Evolutionary conservation across 139 green algal genomes (phyloP).

Genomic region (Choricystis sp.): DNA sequence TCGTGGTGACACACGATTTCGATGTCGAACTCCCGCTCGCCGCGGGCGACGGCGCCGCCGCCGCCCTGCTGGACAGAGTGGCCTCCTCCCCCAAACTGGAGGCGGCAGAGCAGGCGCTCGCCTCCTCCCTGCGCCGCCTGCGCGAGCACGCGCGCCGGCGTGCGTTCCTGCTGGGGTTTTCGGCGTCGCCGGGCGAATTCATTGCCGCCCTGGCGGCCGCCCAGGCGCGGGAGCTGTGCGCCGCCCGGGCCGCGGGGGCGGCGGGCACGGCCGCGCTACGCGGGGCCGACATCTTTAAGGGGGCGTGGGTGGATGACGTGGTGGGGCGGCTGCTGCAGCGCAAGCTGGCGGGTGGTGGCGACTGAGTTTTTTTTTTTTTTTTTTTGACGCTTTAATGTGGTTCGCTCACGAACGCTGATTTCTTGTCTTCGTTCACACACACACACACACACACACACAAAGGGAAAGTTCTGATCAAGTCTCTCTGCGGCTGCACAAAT

Average conservation of each 20-base stretch:
- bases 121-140: background rate
- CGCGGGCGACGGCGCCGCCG: background rate
- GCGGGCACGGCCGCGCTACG: background rate
- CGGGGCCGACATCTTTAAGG: slow-evolving; percentile 24
- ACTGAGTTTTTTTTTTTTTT: no score
- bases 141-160: slow-evolving; percentile 36
- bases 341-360: background rate
- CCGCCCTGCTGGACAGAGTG: background rate
- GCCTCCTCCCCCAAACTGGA: background rate
- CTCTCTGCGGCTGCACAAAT: no score
- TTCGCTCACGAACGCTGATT: no score
- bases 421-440: no score
- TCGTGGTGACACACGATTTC: no score
- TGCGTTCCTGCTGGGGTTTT: slow-evolving; percentile 46
- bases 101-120: background rate
- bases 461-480: no score
- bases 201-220: slow-evolving; percentile 43
- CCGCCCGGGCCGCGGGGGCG: slow-evolving; percentile 7
- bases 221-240: slow-evolving; percentile 20
- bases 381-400: no score
- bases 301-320: slow-evolving; percentile 54
- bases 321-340: slow-evolving; percentile 37
- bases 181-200: slow-evolving; percentile 45
- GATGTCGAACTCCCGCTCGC: slow-evolving; percentile 11
- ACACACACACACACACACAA: no score